Percentiles rank a stretch among this genome's conserved stretches.
phyloP scores from a whole-genome alignment of 257 asterid species.

The Fraxinus quadrangulata region DNA sequence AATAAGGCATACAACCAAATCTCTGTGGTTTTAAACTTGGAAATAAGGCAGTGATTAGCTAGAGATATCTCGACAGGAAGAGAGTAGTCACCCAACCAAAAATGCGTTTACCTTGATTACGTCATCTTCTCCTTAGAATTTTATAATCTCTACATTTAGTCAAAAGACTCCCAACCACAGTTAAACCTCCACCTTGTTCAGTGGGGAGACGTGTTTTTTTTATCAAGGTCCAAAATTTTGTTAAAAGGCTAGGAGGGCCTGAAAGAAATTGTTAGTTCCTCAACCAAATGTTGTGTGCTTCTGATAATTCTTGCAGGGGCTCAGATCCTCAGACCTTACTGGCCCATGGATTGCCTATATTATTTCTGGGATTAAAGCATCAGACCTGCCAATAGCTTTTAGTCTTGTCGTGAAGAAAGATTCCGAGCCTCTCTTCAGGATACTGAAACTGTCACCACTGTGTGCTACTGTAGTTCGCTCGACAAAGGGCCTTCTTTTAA shows the following conservation, averaged over 20 bases:
- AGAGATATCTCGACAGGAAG: background rate
- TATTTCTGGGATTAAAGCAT: background rate
- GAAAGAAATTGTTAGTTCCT: background rate
- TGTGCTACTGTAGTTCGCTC: background rate
- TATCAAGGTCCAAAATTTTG: background rate
- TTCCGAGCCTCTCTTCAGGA: background rate
- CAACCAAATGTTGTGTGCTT: background rate
- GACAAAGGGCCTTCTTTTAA: background rate
- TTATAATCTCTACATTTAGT: background rate
- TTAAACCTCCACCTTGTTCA: background rate
- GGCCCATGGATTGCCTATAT: background rate
- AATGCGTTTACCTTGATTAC: background rate
- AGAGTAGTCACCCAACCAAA: background rate
- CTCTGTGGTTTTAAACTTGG: background rate
- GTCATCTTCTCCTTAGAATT: background rate
- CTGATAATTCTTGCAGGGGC: background rate
- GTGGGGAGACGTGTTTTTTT: background rate
- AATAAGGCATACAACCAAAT: background rate
- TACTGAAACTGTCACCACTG: background rate
- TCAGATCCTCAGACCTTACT: background rate
- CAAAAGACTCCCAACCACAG: background rate
- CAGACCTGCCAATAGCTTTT: background rate
- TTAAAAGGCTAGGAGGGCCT: background rate
- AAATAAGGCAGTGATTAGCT: background rate
- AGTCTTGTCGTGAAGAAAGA: background rate